phyloP scores from a whole-genome alignment of 805 yeast genomes.

The Yarrowia porcina region DNA sequence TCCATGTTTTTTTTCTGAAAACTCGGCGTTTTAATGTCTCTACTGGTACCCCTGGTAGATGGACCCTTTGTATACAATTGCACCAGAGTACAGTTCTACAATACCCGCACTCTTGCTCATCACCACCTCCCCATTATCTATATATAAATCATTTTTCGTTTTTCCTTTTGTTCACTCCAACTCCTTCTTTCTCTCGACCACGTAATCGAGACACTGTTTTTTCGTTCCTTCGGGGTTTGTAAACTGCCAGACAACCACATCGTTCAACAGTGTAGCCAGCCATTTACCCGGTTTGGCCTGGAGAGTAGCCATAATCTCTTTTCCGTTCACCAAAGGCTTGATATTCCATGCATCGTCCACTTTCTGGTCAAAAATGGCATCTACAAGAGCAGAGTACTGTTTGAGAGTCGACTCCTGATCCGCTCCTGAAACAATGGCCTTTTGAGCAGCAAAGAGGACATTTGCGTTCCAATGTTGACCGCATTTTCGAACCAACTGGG shows the following conservation, averaged over 20 bases:
- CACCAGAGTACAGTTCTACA: too few relatives aligned
- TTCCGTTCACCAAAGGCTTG: constrained; percentile 68
- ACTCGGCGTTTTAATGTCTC: too few relatives aligned
- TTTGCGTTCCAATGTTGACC: constrained; percentile 51
- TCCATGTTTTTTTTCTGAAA: too few relatives aligned
- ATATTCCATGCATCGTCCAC: constrained; percentile 48
- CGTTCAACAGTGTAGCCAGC: constrained; percentile 58
- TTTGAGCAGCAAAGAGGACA: constrained; percentile 40
- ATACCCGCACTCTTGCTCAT: too few relatives aligned
- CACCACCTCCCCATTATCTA: background rate
- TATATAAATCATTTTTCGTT: background rate
- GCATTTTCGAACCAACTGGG: constrained; percentile 53
- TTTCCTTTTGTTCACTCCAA: constrained; percentile 45
- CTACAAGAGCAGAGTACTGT: constrained; percentile 30
- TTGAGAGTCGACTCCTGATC: constrained; percentile 37
- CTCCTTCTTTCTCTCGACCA: constrained; percentile 24
- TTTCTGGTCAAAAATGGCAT: constrained; percentile 37
- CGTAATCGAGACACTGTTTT: constrained; percentile 53
- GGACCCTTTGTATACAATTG: too few relatives aligned
- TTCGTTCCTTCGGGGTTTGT: constrained; percentile 58
- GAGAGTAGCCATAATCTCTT: constrained; percentile 52
- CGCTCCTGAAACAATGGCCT: constrained; percentile 36
- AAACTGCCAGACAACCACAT: constrained; percentile 70
- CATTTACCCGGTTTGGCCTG: constrained; percentile 78
- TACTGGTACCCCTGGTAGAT: too few relatives aligned